Conservation (phyloP, 345 rosid species). For the Aegle marmelos region DNA sequence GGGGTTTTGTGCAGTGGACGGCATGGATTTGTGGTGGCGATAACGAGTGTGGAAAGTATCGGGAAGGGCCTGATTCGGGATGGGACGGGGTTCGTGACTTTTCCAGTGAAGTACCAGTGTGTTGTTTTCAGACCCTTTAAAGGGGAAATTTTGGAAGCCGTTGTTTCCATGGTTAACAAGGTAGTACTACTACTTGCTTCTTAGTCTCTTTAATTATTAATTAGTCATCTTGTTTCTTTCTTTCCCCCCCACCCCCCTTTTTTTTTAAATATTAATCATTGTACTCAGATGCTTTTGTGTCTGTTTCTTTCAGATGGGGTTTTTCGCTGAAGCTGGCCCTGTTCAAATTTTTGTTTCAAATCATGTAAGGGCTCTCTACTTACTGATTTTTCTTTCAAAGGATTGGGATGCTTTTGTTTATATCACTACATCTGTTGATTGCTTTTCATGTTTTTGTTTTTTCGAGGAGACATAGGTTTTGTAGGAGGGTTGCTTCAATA, state of each 20-base stretch:
- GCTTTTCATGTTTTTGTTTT: not conserved
- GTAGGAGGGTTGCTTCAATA: not conserved
- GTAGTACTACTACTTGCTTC: slow-evolving; percentile 17
- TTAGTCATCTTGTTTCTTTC: too few species aligned
- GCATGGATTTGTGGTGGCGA: slow-evolving; percentile 90
- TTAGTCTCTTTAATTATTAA: not conserved
- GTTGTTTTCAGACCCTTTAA: slow-evolving; percentile 88
- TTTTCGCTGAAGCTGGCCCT: slow-evolving; percentile 96
- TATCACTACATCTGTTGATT: not conserved
- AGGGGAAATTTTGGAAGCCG: slow-evolving; percentile 92
- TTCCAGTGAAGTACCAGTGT: slow-evolving; percentile 82
- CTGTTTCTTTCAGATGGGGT: slow-evolving; percentile 59
- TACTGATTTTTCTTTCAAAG: not conserved
- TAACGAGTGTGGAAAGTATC: slow-evolving; percentile 73
- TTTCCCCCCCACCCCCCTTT: too few species aligned
- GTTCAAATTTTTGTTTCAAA: slow-evolving; percentile 95
- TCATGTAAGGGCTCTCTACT: slow-evolving; percentile 52
- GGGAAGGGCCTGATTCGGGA: slow-evolving; percentile 94
- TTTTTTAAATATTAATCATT: too few species aligned
- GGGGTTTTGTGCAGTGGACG: slow-evolving; percentile 51
- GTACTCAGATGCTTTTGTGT: not conserved
- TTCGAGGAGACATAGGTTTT: not conserved
- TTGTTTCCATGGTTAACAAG: slow-evolving; percentile 89
- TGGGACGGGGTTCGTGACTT: slow-evolving; percentile 85
- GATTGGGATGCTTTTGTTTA: not conserved